These are phyloP conservation scores for Aspergillus tamarii DNA, from an alignment of 2,329 filamentous ascomycete species.

Conservation along the genomic window DNA sequence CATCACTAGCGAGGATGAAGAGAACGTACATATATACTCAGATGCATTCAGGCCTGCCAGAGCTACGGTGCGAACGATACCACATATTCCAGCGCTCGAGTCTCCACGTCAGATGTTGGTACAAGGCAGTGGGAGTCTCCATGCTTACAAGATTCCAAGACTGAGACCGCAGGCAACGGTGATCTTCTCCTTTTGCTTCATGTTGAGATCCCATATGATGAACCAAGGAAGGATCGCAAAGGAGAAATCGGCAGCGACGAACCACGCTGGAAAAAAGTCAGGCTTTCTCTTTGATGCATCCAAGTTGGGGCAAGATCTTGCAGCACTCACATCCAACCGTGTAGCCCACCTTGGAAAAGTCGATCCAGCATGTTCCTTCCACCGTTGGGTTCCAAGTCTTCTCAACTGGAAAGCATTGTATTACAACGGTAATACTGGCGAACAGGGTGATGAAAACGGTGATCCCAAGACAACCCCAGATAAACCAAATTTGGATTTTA, in stretches of 20 bases:
- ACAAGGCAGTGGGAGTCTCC: background rate
- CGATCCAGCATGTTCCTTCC: constrained; percentile 24
- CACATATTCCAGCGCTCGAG: background rate
- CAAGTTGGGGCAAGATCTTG: constrained; percentile 6
- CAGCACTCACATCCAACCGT: constrained; percentile 26
- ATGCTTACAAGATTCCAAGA: constrained; percentile 45
- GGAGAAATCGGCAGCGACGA: constrained; percentile 27
- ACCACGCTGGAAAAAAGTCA: constrained; percentile 7
- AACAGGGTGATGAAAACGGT: background rate
- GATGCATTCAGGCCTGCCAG: background rate
- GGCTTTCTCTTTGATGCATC: constrained; percentile 1
- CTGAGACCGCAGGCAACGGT: constrained; percentile 49
- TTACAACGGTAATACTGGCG: background rate
- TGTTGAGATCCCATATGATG: constrained; percentile 50
- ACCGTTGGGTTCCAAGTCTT: constrained; percentile 22
- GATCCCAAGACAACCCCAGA: background rate
- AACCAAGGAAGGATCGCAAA: constrained; percentile 46
- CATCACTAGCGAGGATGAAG: background rate
- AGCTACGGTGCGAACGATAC: background rate
- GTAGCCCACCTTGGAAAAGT: constrained; percentile 28
- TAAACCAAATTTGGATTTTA: background rate
- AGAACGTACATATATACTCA: background rate
- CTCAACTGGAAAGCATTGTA: background rate
- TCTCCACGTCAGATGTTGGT: background rate
- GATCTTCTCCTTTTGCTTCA: constrained; percentile 51